Percentiles rank a stretch among this genome's conserved stretches.
Evolutionary conservation across 2,329 filamentous ascomycete genomes (phyloP).

Genomic region (Diaporthe humulicola): DNA sequence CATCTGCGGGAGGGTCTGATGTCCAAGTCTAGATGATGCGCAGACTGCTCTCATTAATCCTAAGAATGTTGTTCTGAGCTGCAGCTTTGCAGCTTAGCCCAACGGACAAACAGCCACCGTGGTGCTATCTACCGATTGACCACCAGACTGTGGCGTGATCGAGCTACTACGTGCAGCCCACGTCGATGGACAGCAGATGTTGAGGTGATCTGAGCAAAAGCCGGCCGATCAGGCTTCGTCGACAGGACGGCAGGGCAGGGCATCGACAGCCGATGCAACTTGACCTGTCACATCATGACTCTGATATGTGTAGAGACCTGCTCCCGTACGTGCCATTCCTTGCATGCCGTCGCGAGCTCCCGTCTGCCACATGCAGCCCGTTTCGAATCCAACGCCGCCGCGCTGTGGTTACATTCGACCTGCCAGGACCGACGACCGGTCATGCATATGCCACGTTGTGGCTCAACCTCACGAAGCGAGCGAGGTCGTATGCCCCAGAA

Average conservation of each 20-base stretch:
- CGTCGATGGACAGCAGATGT: slow-evolving; percentile 16
- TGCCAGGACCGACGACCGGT: background rate
- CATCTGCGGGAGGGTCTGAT: background rate
- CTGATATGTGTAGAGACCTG: background rate
- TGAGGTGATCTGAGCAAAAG: slow-evolving; percentile 18
- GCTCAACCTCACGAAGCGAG: slow-evolving; percentile 17
- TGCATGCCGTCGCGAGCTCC: background rate
- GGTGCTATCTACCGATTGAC: background rate
- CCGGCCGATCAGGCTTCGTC: background rate
- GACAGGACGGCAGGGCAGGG: background rate
- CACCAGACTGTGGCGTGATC: slow-evolving; percentile 28
- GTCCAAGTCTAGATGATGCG: background rate
- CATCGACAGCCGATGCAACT: background rate
- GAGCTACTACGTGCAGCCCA: background rate
- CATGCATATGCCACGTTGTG: slow-evolving; percentile 13
- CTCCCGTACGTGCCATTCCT: background rate
- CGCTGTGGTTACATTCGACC: slow-evolving; percentile 14
- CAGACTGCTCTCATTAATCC: background rate
- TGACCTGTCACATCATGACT: slow-evolving; percentile 23
- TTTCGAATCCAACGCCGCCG: background rate
- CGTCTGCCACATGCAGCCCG: background rate
- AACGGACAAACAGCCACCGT: background rate
- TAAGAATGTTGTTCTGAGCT: background rate
- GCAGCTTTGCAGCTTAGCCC: background rate
- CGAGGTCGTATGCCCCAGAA: slow-evolving; percentile 14